Evolutionary conservation across 495 filamentous ascomycete genomes (phyloP), one percentile per base, ranked within the genome.

Genomic region (Hypoxylon lenormandii): DNA sequence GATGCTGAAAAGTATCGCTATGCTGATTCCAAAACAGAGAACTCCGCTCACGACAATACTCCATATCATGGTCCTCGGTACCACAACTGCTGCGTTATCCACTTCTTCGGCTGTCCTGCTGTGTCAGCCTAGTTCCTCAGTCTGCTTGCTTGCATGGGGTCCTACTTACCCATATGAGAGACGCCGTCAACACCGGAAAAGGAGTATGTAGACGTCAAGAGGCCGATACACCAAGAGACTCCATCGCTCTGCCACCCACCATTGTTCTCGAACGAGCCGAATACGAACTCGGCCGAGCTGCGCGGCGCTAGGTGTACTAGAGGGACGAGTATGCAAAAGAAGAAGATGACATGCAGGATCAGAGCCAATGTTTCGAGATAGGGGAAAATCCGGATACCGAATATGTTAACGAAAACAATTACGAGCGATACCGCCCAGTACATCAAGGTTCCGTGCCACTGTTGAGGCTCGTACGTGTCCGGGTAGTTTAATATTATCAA

Each of bases 391-490:
- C 78, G 73, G 11, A 77, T 76, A 23, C 77, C 74, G 50, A 77
- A 80, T n/a, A 80, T 74, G 62, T 87, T 87, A 47, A 82, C 66
- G 12, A 79, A 45, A 6, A 81, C 72, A 0, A 79, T 69, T 15
- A 82, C 69, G 3, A 79, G 26, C 4, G 80, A 64, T 3, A 82
- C 74, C 5, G 82, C 81, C 76, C 77, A 83, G 70, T 82, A 79
- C 22, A 86, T 70, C n/a, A 86, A 71, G 0, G 83, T 82, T 19
- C 80, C 80, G 13, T 83, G 82, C 75, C 80, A 85, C 11, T 79
- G 66, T 30, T 83, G 60, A 7, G 73, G 69, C 2, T 74, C 72
- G 66, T 84, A 86, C 5, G 42, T 49, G 3, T 71, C 54, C 0
- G 79, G 74, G 51, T 83, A 48, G 48, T 78, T 79, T 10, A 86